These are phyloP conservation scores for Erysimum cheiranthoides DNA, from an alignment of 345 rosid species.

Conservation along the genomic window DNA sequence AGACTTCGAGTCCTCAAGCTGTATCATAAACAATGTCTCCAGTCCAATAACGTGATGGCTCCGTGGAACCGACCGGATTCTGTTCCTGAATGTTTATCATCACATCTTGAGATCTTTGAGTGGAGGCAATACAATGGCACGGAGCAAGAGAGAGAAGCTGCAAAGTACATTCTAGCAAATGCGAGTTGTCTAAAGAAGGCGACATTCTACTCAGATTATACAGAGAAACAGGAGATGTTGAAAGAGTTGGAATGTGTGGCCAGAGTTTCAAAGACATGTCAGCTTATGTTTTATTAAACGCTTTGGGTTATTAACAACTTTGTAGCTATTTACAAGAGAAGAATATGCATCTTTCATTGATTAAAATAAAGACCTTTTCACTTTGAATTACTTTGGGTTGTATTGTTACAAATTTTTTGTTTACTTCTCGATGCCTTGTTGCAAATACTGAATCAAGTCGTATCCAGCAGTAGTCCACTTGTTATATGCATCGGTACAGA, in stretches of 20 bases:
- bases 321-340: neutral
- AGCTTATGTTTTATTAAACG: slow-evolving; percentile 13
- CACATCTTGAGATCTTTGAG: slow-evolving; percentile 30
- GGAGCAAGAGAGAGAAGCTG: slow-evolving; percentile 11
- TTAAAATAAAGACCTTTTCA: neutral
- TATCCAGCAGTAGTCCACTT: slow-evolving; percentile 94
- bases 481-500: slow-evolving; percentile 89
- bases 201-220: slow-evolving; percentile 25
- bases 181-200: slow-evolving; percentile 2
- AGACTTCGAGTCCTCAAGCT: slow-evolving; percentile 30
- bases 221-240: neutral
- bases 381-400: neutral
- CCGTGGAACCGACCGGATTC: neutral
- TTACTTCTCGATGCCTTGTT: slow-evolving; percentile 95
- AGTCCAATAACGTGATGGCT: neutral
- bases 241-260: slow-evolving; percentile 27
- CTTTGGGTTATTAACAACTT: neutral
- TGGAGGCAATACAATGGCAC: slow-evolving; percentile 22
- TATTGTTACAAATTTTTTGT: neutral
- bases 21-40: slow-evolving; percentile 11
- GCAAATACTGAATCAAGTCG: slow-evolving; percentile 91
- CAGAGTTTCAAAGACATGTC: slow-evolving; percentile 27
- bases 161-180: slow-evolving; percentile 20
- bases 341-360: neutral
- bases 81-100: slow-evolving; percentile 23